These are phyloP conservation scores for Pterocarpus santalinus DNA, from an alignment of 306 rosid species.

Conservation along the genomic window DNA sequence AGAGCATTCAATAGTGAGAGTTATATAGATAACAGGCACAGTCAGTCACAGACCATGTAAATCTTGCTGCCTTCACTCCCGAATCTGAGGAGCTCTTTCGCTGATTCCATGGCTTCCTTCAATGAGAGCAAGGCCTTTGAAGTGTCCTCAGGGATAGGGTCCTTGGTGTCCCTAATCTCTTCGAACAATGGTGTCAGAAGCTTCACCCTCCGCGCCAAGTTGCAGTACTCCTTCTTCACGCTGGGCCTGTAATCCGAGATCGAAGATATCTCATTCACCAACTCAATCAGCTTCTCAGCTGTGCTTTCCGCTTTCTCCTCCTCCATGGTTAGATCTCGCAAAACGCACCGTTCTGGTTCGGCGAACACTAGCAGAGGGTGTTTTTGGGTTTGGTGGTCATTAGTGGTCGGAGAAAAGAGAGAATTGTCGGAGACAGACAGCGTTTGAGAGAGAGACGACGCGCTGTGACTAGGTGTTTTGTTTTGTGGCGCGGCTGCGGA, in stretches of 20 bases:
- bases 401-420: conserved; percentile 23
- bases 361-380: neutral
- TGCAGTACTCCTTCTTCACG: conserved; percentile 93
- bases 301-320: conserved; percentile 54
- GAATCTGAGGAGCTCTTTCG: conserved; percentile 79
- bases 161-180: conserved; percentile 82
- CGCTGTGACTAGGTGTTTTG: neutral
- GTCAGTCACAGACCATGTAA: conserved; percentile 72
- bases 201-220: conserved; percentile 89
- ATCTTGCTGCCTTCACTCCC: conserved; percentile 92
- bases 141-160: conserved; percentile 57
- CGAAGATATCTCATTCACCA: conserved; percentile 73
- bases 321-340: conserved; percentile 61
- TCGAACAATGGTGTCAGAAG: conserved; percentile 91
- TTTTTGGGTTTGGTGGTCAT: conserved; percentile 4
- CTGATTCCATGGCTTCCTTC: conserved; percentile 71
- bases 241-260: conserved; percentile 82
- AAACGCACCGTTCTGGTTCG: conserved; percentile 35
- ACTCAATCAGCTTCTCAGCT: conserved; percentile 57
- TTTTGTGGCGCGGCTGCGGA: conserved; percentile 49
- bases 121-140: conserved; percentile 66
- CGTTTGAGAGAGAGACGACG: conserved; percentile 17
- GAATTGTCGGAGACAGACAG: neutral
- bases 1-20: no score
- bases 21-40: neutral